Percentiles rank a stretch among this genome's conserved stretches.
phyloP scores from a whole-genome alignment of 2,329 filamentous ascomycete genomes.

The Westerdykella sp. region DNA sequence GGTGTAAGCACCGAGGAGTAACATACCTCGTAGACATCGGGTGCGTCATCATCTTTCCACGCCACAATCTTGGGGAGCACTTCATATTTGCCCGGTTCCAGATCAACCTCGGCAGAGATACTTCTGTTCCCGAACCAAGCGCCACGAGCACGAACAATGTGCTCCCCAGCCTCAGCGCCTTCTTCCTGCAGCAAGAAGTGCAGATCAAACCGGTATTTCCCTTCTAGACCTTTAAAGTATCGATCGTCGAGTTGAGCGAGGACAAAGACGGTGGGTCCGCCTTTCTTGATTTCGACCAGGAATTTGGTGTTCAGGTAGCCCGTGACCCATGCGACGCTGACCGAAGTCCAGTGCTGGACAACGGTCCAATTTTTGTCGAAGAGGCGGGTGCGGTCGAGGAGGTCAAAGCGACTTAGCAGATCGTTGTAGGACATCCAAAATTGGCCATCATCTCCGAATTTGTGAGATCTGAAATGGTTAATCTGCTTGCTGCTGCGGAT shows the following conservation, averaged over 20 bases:
- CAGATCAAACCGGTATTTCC: constrained; percentile 51
- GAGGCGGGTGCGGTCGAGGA: constrained; percentile 54
- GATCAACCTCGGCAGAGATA: constrained; percentile 67
- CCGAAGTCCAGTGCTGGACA: constrained; percentile 54
- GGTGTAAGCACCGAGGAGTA: no score
- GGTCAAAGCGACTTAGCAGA: constrained; percentile 50
- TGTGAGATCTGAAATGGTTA: constrained; percentile 44
- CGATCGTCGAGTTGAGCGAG: constrained; percentile 55
- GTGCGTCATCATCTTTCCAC: constrained; percentile 43
- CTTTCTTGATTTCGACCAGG: constrained; percentile 47
- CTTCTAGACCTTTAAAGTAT: constrained; percentile 53
- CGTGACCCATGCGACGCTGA: constrained; percentile 54
- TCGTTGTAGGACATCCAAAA: constrained; percentile 59
- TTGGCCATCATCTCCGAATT: constrained; percentile 67
- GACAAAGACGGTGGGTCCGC: constrained; percentile 51
- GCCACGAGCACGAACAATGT: constrained; percentile 49
- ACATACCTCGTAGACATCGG: constrained; percentile 53
- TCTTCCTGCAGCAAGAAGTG: constrained; percentile 54
- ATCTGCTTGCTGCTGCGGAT: constrained; percentile 40
- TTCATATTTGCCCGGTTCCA: constrained; percentile 67
- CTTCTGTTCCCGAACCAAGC: constrained; percentile 58
- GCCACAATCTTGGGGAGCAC: constrained; percentile 69
- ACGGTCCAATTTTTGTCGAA: constrained; percentile 55
- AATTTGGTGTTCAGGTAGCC: constrained; percentile 58
- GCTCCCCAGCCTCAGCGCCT: constrained; percentile 43